Conservation (phyloP, 2,329 filamentous ascomycete species). For the Colletotrichum gigasporum region DNA sequence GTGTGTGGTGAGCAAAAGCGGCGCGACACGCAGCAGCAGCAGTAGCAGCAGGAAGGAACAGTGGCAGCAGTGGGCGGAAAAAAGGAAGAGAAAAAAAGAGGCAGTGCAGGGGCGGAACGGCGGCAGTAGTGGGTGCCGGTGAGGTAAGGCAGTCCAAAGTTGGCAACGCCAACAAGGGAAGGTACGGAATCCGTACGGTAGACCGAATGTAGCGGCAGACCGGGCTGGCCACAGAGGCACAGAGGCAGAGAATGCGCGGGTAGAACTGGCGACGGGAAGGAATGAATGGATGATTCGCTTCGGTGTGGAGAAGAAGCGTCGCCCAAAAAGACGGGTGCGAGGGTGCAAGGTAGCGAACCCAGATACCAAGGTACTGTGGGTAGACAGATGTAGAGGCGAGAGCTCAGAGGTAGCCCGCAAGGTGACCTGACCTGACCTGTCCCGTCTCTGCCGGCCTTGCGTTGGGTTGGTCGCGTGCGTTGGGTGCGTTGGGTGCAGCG, state of each 20-base stretch:
- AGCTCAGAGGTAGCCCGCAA: neutral
- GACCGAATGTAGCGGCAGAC: neutral
- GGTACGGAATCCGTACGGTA: neutral
- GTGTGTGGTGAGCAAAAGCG: constrained; percentile 13
- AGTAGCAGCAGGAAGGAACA: neutral
- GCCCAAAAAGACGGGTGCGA: neutral
- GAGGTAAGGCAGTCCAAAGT: neutral
- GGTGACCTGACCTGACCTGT: neutral
- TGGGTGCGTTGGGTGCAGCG: constrained; percentile 19
- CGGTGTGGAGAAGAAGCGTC: neutral
- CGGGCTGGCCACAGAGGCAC: too few relatives aligned
- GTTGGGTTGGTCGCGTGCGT: neutral
- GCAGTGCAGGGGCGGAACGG: constrained; percentile 7
- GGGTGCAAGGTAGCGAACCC: neutral
- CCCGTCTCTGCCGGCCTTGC: constrained; percentile 13
- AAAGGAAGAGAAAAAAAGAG: neutral
- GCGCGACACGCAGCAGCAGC: constrained; percentile 13
- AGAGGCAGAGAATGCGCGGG: neutral
- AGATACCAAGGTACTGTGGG: too few relatives aligned
- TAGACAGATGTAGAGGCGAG: constrained; percentile 16
- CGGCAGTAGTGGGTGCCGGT: constrained; percentile 7
- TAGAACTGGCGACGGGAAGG: neutral
- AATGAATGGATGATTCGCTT: neutral
- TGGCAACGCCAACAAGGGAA: neutral
- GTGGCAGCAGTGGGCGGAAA: neutral